Evolutionary conservation across 805 yeast genomes (phyloP).

Genomic region (Wickerhamiella vanderwaltii): DNA sequence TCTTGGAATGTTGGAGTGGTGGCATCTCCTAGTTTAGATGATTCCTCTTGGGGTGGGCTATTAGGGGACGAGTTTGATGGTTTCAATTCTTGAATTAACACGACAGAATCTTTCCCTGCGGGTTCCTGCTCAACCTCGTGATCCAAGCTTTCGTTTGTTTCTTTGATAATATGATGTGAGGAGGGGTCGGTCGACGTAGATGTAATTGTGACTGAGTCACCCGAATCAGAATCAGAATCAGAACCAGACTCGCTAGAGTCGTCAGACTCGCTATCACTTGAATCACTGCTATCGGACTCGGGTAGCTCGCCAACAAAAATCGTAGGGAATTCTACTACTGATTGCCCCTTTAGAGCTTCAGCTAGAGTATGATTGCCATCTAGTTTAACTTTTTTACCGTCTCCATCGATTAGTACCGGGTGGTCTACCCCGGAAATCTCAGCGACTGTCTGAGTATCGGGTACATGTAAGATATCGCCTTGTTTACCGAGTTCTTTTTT

Average conservation of each 20-base stretch:
- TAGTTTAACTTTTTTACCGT: constrained; percentile 16
- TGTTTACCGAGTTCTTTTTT: constrained; percentile 36
- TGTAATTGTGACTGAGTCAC: too few relatives aligned
- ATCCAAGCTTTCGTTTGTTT: too few relatives aligned
- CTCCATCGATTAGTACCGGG: constrained; percentile 16
- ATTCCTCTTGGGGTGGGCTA: too few relatives aligned
- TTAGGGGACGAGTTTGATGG: too few relatives aligned
- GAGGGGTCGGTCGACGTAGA: too few relatives aligned
- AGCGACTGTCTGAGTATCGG: constrained; percentile 15
- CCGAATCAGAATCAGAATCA: constrained; percentile 6
- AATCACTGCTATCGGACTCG: constrained; percentile 15
- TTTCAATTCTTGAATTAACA: too few relatives aligned
- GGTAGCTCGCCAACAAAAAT: constrained; percentile 25
- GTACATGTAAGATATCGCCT: constrained; percentile 17
- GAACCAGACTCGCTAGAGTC: constrained; percentile 13
- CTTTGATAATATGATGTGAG: too few relatives aligned
- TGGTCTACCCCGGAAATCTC: constrained; percentile 12
- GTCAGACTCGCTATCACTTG: constrained; percentile 15
- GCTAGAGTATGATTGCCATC: constrained; percentile 30
- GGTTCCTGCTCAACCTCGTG: too few relatives aligned
- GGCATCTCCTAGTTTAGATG: too few relatives aligned
- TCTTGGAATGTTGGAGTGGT: too few relatives aligned
- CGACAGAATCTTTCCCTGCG: too few relatives aligned
- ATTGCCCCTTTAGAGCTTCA: constrained; percentile 39
- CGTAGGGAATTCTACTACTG: constrained; percentile 71